Evolutionary conservation across 306 rosid genomes (phyloP), one percentile per base, ranked within the genome.

Genomic region (Cicer cuneatum): DNA sequence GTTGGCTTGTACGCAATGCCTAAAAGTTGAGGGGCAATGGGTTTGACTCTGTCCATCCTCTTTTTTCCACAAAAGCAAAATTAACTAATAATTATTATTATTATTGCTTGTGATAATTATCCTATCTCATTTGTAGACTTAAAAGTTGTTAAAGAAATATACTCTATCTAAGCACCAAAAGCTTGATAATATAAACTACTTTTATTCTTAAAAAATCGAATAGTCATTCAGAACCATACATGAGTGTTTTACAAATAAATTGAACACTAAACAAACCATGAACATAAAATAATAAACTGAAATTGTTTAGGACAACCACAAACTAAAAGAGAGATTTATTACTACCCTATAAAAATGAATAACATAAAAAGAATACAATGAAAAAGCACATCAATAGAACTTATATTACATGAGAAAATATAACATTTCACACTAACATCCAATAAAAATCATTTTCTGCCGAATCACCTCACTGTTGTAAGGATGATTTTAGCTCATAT

Each of bases 1-100:
- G 40, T 19, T 51, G 40, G 53, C 80, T 75, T 81, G 52, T 61
- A 81, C 77, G 84, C 35, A 81, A 69, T 61, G 63, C 51, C 5
- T 21, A 35, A 4, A 61, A 18, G 37, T 45, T 48, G n/a, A n/a
- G 19, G 11, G 78, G 40, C 21, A 38, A 1, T 1, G n/a, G 21
- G 8, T 49, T 49, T 14, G 9, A 49, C 54, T 6, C 7, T n/a
- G n/a, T 49, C 8, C 16, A 0, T n/a, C n/a, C n/a, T n/a, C n/a
- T n/a, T n/a, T n/a, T n/a, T n/a, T n/a, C n/a, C n/a, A n/a, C n/a
- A n/a, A n/a, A n/a, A n/a, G n/a, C n/a, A n/a, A n/a, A n/a, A n/a
- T n/a, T n/a, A n/a, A n/a, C n/a, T n/a, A n/a, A n/a, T n/a, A n/a
- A n/a, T n/a, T n/a, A n/a, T n/a, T n/a, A n/a, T n/a, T n/a, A n/a